Base-by-base conservation (phyloP, 306 rosid species). In the Dalbergia cochinchinensis region DNA sequence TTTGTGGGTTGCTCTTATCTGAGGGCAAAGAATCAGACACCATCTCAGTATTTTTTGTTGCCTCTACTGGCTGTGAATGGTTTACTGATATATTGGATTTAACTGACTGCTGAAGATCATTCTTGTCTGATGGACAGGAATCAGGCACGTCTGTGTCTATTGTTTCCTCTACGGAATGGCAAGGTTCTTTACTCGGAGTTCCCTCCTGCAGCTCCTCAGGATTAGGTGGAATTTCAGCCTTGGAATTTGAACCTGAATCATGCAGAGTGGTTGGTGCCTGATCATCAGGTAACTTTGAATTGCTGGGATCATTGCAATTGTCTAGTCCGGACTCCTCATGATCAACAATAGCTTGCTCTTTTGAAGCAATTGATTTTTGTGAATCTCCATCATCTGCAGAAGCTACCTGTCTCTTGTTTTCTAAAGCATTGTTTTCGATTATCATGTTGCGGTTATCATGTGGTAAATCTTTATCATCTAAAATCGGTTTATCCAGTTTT, bases 91-190 rank as follows among this genome's bases (percentile, higher is more conserved):
- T 44, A 85, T 78, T 83, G 73, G 86, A 78, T 73, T 85, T 55
- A 73, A 18, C 69, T 66, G 82, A 62, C 35, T 81, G 84, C 80
- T 78, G 89, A 78, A 75, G 71, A 76, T 83, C 92, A 75, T 88
- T 84, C 62, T 77, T 79, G 37, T 81, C 90, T 34, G 88, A 73
- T 9, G 81, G 83, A 76, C 7, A 80, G 20, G 87, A 73, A 72
- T 86, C 89, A 77, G 89, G 74, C 53, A 45, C 74, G 79, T 59
- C 76, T n/a, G 70, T 78, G 71, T 85, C 96, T 61, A 77, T 86
- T 57, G 58, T 54, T 51, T 80, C 77, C 67, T 66, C 83, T 20
- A 67, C 62, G 15, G 84, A 69, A 71, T 71, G 82, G 71, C 85
- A 77, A 62, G 85, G 84, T 81, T 88, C 84, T 86, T 82, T 86